These are phyloP conservation scores for Circinella minor DNA, from an alignment of 371 early-diverging fungal genomes.

Conservation along the genomic window DNA sequence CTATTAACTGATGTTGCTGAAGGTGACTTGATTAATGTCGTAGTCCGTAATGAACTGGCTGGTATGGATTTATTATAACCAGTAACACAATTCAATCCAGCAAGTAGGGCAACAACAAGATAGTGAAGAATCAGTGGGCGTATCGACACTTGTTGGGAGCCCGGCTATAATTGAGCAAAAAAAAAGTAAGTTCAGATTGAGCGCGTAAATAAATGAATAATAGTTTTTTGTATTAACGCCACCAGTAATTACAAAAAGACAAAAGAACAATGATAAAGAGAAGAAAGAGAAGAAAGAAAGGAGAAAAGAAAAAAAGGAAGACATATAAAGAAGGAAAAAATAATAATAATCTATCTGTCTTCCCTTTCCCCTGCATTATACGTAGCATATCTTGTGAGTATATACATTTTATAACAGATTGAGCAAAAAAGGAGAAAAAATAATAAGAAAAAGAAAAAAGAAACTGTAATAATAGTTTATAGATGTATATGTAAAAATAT, in stretches of 20 bases:
- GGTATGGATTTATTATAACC: background rate
- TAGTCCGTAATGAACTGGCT: conserved; percentile 11
- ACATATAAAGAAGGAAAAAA: background rate
- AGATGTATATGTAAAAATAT: background rate
- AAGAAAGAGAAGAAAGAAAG: conserved; percentile 15
- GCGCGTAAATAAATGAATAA: no score
- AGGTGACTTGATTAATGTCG: conserved; percentile 20
- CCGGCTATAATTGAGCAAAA: conserved; percentile 43
- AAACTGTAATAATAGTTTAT: background rate
- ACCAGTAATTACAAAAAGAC: background rate
- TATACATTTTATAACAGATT: background rate
- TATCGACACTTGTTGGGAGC: conserved; percentile 56
- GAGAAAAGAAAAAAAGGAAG: background rate
- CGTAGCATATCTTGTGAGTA: background rate
- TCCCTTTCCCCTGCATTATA: conserved; percentile 9
- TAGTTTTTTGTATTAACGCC: background rate
- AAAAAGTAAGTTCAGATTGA: background rate
- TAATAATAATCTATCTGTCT: background rate
- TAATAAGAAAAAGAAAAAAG: background rate
- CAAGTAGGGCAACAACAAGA: conserved; percentile 31
- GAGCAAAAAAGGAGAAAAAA: background rate
- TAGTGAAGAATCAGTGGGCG: conserved; percentile 42
- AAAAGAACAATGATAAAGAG: conserved; percentile 5
- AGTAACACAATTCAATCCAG: conserved; percentile 16
- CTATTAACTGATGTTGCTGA: conserved; percentile 28